Base-by-base conservation (phyloP, 2,329 filamentous ascomycete species). In the Nigrospora osmanthi region DNA sequence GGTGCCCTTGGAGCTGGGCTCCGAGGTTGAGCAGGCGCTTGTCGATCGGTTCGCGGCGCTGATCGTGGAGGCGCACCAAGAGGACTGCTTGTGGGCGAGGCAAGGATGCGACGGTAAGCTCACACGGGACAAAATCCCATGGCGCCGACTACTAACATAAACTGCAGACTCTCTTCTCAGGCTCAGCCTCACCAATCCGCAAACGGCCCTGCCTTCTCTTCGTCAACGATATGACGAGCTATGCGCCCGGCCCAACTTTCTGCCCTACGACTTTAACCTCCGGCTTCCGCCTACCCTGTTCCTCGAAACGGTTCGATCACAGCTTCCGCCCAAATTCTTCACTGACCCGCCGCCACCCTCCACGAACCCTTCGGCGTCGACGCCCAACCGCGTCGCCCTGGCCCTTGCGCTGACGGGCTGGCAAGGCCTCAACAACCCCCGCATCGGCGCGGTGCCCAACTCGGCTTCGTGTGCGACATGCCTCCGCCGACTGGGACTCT, bases 401-500 rank as follows among this genome's bases (percentile, higher is more conserved):
- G 71, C 76, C 1, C 71, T 93, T 44, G 84, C 87, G 11, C 63
- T 89, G 16, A 77, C 85, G 47, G 87, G 87, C 32, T 91, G 87
- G 87, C 80, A 88, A 55, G 81, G 80, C n/a, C 68, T 81, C 3
- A 68, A 66, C 7, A 75, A 78, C 52, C 51, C 67, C 12, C 66
- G 73, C 59, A 66, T 81, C 56, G 63, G 82, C 59, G 65, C 80
- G 2, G 78, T 85, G 17, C 80, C 83, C 35, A 85, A 88, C 48
- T 78, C 91, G 14, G 83, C 87, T 6, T 82, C 81, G 5, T 98
- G 93, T 63, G 77, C 84, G 47, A 87, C 88, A 16, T 98, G 93
- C 61, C 86, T 95, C 58, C 82, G 93, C 47, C 81, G 90, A 2
- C 72, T 97, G 0, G 93, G 93, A 0, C 73, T 98, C 2, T 98